These are phyloP conservation scores for Borealophlyctis nickersoniae DNA, from an alignment of 192 early-diverging fungal species.

Conservation along the genomic window DNA sequence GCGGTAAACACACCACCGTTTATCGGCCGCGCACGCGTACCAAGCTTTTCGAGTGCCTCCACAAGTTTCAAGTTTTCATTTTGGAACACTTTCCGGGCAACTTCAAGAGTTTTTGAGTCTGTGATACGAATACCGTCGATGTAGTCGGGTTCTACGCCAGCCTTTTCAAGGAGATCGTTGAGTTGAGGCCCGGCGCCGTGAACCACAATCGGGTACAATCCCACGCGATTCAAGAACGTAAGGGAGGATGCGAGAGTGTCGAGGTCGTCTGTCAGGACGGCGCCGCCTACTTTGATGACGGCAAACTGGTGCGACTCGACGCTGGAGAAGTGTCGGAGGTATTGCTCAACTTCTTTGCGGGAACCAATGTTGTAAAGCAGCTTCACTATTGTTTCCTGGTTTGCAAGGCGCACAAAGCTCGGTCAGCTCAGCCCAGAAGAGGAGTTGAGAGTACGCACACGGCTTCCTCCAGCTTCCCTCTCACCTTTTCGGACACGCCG, in stretches of 20 bases:
- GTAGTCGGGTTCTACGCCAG: conserved; percentile 95
- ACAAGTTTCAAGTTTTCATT: conserved; percentile 96
- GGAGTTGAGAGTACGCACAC: too few relatives aligned
- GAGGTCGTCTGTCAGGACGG: conserved; percentile 92
- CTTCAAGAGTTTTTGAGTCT: conserved; percentile 85
- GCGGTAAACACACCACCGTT: conserved; percentile 94
- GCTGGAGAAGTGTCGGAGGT: conserved; percentile 91
- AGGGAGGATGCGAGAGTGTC: conserved; percentile 91
- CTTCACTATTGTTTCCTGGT: conserved; percentile 56
- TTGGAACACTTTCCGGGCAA: conserved; percentile 92
- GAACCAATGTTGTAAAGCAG: conserved; percentile 97
- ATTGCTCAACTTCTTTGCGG: conserved; percentile 98
- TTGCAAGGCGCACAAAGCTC: neutral
- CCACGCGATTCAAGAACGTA: conserved; percentile 95
- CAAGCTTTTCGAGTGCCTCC: conserved; percentile 91
- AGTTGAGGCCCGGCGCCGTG: conserved; percentile 98
- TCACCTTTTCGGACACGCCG: neutral
- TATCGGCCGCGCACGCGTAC: conserved; percentile 94
- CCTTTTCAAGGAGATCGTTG: conserved; percentile 84
- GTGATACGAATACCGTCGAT: conserved; percentile 97
- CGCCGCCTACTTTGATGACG: conserved; percentile 97
- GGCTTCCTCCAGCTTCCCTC: neutral
- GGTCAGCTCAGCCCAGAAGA: neutral
- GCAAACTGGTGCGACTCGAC: conserved; percentile 99
- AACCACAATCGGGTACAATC: conserved; percentile 96